These are phyloP conservation scores for Orobanche coerulescens DNA, from an alignment of 257 asterid species.

Conservation along the genomic window DNA sequence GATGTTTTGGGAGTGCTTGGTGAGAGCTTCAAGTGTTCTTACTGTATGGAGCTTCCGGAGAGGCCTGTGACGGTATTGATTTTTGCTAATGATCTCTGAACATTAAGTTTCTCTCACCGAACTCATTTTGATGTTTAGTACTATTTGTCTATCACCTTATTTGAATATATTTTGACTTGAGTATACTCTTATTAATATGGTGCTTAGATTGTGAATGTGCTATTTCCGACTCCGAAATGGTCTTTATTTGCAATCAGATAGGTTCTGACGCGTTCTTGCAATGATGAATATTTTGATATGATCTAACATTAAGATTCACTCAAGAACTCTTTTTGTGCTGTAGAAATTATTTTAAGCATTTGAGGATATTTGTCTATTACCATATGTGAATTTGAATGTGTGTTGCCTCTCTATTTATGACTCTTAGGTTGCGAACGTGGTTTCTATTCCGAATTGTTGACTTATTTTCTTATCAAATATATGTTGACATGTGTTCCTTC, in stretches of 20 bases:
- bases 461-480: background rate
- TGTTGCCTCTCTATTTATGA: no score
- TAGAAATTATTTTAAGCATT: no score
- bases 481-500: background rate
- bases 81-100: background rate
- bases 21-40: slow-evolving; percentile 58
- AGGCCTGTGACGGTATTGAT: slow-evolving; percentile 75
- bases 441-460: background rate
- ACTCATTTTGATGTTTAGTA: background rate
- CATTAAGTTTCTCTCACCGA: background rate
- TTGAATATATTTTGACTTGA: background rate
- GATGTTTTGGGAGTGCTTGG: slow-evolving; percentile 51
- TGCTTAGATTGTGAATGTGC: background rate
- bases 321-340: no score
- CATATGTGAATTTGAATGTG: no score
- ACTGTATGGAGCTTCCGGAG: slow-evolving; percentile 75
- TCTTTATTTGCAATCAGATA: no score
- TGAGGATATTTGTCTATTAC: no score
- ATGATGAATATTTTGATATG: no score
- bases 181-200: background rate
- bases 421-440: background rate
- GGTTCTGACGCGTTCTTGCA: no score
- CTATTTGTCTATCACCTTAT: background rate
- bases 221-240: no score
- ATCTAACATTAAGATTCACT: no score